Conservation (phyloP, 2,329 filamentous ascomycete species). For the Trichoderma hamatum region DNA sequence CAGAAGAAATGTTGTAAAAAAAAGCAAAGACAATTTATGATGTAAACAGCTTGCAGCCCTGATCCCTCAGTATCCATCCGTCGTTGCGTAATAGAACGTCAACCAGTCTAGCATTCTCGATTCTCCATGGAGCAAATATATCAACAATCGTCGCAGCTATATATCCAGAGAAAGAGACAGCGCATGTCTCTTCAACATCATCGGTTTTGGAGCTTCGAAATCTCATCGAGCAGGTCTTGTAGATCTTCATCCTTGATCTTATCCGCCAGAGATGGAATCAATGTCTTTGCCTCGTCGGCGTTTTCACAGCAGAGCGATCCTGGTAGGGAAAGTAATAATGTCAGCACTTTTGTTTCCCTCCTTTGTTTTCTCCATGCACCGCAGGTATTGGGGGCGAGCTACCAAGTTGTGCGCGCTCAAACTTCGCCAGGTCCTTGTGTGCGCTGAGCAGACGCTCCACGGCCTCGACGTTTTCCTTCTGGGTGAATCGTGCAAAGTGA, state of each 20-base stretch:
- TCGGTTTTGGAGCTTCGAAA: conserved; percentile 71
- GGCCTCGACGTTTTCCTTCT: conserved; percentile 92
- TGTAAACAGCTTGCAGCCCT: conserved; percentile 17
- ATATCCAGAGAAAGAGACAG: not conserved
- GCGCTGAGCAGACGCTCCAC: conserved; percentile 83
- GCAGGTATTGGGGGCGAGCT: conserved; percentile 34
- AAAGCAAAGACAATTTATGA: not conserved
- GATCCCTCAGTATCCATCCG: conserved; percentile 28
- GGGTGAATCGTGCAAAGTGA: conserved; percentile 93
- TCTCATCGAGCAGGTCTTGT: conserved; percentile 85
- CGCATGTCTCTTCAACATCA: conserved; percentile 29
- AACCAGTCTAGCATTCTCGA: conserved; percentile 15
- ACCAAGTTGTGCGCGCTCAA: conserved; percentile 93
- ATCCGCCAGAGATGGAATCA: conserved; percentile 85
- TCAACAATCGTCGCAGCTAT: not conserved
- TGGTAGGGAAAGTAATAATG: conserved; percentile 41
- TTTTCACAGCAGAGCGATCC: conserved; percentile 90
- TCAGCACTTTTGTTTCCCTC: not conserved
- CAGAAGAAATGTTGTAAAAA: not conserved
- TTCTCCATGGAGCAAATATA: conserved; percentile 1
- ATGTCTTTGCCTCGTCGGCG: conserved; percentile 92
- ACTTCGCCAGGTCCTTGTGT: conserved; percentile 80
- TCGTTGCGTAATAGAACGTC: conserved; percentile 23
- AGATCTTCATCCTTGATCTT: conserved; percentile 92
- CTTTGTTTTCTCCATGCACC: not conserved